Conservation (phyloP, 2,329 filamentous ascomycete genomes). For the Sclerotinia nivalis region DNA sequence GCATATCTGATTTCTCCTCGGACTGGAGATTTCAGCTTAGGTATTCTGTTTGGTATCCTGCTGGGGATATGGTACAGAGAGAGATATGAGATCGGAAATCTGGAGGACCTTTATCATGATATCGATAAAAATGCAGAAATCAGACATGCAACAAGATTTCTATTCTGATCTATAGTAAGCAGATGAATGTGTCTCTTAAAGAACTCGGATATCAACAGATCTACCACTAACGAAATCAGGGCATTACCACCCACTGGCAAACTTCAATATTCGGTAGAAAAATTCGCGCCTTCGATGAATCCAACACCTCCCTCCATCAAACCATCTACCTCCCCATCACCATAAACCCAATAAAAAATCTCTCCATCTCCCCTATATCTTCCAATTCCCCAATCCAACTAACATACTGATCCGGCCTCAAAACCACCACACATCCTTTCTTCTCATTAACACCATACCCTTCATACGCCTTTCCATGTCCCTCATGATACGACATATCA, state of each 20-base stretch:
- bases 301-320: not conserved
- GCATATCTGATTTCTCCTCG: not conserved
- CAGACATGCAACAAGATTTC: no score
- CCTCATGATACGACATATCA: conserved; percentile 54
- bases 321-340: not conserved
- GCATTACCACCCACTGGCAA: not conserved
- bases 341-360: conserved; percentile 30
- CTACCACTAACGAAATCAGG: no score
- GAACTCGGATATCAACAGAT: no score
- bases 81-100: no score
- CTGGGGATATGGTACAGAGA: no score
- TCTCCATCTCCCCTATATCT: conserved; percentile 29
- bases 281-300: no score
- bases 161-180: no score
- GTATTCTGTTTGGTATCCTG: not conserved
- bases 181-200: no score
- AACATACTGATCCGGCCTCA: conserved; percentile 70
- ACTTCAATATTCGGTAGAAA: not conserved
- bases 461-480: conserved; percentile 53
- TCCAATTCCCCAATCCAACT: conserved; percentile 45
- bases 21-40: not conserved
- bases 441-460: conserved; percentile 58
- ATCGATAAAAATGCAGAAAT: no score
- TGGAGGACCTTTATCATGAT: no score
- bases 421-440: conserved; percentile 58